Conservation (phyloP, 202 grass and related monocot genomes). For the Zizania palustris region DNA sequence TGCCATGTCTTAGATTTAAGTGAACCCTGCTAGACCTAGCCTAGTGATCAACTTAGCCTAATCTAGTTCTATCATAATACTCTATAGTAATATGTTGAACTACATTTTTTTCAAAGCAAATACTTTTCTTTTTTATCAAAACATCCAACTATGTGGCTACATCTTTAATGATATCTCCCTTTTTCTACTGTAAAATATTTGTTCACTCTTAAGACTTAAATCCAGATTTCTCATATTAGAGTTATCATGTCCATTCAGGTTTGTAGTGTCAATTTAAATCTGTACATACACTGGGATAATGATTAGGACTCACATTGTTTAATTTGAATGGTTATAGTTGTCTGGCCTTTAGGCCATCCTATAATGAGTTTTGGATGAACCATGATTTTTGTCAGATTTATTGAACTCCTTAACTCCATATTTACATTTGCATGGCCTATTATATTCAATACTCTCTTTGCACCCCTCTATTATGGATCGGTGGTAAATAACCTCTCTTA, state of each 20-base stretch:
- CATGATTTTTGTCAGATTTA: slow-evolving; percentile 26
- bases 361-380: slow-evolving; percentile 26
- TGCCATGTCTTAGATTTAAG: too few species aligned
- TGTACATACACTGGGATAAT: background rate
- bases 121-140: background rate
- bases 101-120: background rate
- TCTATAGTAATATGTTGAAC: background rate
- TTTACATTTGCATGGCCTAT: slow-evolving; percentile 97
- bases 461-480: slow-evolving; percentile 90
- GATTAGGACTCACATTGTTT: slow-evolving; percentile 9
- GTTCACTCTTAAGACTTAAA: background rate
- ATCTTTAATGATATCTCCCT: slow-evolving; percentile 14
- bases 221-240: background rate
- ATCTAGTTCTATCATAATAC: too few species aligned
- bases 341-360: slow-evolving; percentile 2
- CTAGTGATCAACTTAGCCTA: too few species aligned
- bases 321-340: slow-evolving; percentile 13
- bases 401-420: slow-evolving; percentile 70
- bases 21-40: too few species aligned
- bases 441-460: slow-evolving; percentile 97
- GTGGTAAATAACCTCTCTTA: slow-evolving; percentile 63
- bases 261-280: background rate
- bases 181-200: slow-evolving; percentile 34
- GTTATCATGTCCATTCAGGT: slow-evolving; percentile 4
- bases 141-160: background rate